These are phyloP conservation scores for Vanilla planifolia DNA, from an alignment of 106 monocot species.

Conservation along the genomic window DNA sequence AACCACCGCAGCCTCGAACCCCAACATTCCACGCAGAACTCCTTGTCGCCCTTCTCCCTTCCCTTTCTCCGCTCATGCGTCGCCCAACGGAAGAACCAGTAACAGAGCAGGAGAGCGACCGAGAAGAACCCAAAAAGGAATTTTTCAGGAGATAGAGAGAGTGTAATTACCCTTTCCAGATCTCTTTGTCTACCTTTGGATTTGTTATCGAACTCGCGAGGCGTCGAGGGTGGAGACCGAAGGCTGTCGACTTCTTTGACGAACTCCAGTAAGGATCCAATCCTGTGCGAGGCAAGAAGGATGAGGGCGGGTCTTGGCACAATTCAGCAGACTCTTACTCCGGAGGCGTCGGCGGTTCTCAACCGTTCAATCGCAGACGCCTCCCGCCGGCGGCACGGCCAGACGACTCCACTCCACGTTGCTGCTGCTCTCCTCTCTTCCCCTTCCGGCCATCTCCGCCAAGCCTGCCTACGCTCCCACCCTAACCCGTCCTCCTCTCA, in stretches of 20 bases:
- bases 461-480: slow-evolving; percentile 61
- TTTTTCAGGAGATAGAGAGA: slow-evolving; percentile 2
- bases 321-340: slow-evolving; percentile 71
- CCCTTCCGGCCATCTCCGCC: slow-evolving; percentile 49
- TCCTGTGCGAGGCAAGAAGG: slow-evolving; percentile 4
- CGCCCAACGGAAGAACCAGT: too few relatives aligned
- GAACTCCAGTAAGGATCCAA: neutral
- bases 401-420: slow-evolving; percentile 85
- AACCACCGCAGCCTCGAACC: neutral
- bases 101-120: neutral
- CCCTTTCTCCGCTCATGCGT: neutral
- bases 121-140: neutral
- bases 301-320: slow-evolving; percentile 58
- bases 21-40: neutral
- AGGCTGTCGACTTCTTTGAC: neutral
- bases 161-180: neutral
- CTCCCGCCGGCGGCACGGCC: slow-evolving; percentile 45
- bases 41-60: neutral
- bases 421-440: slow-evolving; percentile 59
- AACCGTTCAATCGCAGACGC: slow-evolving; percentile 55
- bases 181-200: neutral
- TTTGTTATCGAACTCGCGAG: too few relatives aligned
- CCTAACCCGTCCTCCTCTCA: slow-evolving; percentile 52
- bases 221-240: neutral
- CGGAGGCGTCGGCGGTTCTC: slow-evolving; percentile 50